Conservation (phyloP, 768 basidiomycete genomes). For the Boletus rubescentipes region DNA sequence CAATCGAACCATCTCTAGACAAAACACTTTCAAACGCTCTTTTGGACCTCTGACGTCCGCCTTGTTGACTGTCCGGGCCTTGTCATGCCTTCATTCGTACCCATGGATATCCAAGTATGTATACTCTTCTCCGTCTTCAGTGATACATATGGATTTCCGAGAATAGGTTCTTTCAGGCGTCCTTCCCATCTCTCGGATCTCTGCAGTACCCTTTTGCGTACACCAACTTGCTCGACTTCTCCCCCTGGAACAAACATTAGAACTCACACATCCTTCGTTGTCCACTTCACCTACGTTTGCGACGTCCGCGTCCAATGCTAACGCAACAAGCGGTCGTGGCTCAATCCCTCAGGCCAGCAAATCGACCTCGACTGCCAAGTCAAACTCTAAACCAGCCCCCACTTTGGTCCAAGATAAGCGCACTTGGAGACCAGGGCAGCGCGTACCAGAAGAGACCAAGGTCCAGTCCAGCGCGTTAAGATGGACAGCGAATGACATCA, state of each 20-base stretch:
- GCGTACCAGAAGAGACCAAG: conserved; percentile 20
- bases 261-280: conserved; percentile 51
- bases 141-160: neutral
- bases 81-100: conserved; percentile 82
- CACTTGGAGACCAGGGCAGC: conserved; percentile 67
- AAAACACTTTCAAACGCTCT: conserved; percentile 94
- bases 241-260: conserved; percentile 74
- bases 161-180: conserved; percentile 65
- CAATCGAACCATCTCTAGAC: conserved; percentile 47
- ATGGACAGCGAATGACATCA: conserved; percentile 89
- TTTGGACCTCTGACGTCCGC: conserved; percentile 82
- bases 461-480: conserved; percentile 9
- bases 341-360: neutral
- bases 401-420: conserved; percentile 56
- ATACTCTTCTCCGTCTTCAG: neutral
- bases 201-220: conserved; percentile 84
- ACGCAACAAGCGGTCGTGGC: neutral
- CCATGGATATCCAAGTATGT: conserved; percentile 78
- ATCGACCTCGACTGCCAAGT: neutral
- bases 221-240: conserved; percentile 63
- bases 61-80: conserved; percentile 96
- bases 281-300: conserved; percentile 12
- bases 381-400: neutral
- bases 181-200: conserved; percentile 78
- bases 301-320: neutral